A percentile compares a stretch with the other conserved stretches of the same genome.
These are phyloP conservation scores for Hypoxylon sp. DNA, from an alignment of 2,329 filamentous ascomycete genomes.

Conservation along the genomic window DNA sequence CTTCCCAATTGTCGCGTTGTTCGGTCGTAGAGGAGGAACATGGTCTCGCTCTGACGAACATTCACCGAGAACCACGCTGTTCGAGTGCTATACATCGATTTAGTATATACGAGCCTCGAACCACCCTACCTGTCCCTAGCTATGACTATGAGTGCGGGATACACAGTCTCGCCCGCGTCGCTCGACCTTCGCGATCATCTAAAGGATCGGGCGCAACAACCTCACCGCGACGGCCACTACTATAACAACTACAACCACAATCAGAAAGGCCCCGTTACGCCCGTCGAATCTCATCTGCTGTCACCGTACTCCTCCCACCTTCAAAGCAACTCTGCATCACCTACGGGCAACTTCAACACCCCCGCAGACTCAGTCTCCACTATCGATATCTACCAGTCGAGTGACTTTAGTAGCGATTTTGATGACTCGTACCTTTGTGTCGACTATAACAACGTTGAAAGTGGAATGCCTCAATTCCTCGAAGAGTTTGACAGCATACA, in stretches of 20 bases:
- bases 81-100: conserved; percentile 38
- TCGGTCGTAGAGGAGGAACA: conserved; percentile 43
- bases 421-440: conserved; percentile 67
- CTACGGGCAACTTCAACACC: conserved; percentile 60
- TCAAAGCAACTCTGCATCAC: conserved; percentile 59
- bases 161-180: conserved; percentile 59
- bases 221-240: conserved; percentile 51
- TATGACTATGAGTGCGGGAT: conserved; percentile 66
- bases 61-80: conserved; percentile 46
- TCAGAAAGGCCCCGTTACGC: conserved; percentile 54
- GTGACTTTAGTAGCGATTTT: conserved; percentile 63
- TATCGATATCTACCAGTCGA: conserved; percentile 65
- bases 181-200: conserved; percentile 56
- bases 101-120: conserved; percentile 57
- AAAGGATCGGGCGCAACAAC: conserved; percentile 50
- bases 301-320: conserved; percentile 62
- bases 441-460: conserved; percentile 62
- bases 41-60: conserved; percentile 48
- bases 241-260: conserved; percentile 45
- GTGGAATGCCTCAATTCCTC: conserved; percentile 63
- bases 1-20: conserved; percentile 35
- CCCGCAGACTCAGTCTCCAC: conserved; percentile 66
- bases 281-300: conserved; percentile 58
- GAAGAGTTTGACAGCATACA: conserved; percentile 52
- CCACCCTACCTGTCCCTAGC: conserved; percentile 50